Percentiles rank a stretch among this genome's conserved stretches.
Conservation (phyloP, 1,284 basidiomycete species). For the Sparassis latifolia region DNA sequence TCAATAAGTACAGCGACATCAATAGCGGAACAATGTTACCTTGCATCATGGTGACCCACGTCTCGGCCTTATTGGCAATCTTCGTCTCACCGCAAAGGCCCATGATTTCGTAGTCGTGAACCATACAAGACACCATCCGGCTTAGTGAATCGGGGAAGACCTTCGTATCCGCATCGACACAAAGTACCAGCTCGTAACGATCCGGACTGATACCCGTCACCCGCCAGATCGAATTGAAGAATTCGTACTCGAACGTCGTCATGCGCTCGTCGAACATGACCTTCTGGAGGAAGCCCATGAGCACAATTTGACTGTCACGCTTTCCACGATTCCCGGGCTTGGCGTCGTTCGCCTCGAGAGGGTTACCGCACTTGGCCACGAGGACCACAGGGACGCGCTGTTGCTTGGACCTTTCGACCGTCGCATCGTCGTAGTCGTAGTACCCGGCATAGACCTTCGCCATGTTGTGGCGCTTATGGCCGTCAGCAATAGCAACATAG, state of each 20-base stretch:
- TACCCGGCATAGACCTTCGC: conserved; percentile 98
- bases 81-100: conserved; percentile 98
- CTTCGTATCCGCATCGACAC: conserved; percentile 99
- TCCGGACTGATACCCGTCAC: conserved; percentile 95
- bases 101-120: conserved; percentile 96
- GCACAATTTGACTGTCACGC: conserved; percentile 95
- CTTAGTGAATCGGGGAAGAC: conserved; percentile 93
- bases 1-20: conserved; percentile 5
- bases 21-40: conserved; percentile 43
- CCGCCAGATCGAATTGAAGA: conserved; percentile 96
- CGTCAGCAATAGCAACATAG: conserved; percentile 98
- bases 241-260: conserved; percentile 99
- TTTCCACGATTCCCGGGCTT: conserved; percentile 99
- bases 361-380: conserved; percentile 93
- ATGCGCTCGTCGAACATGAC: conserved; percentile 99
- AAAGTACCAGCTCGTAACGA: conserved; percentile 92
- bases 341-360: conserved; percentile 78
- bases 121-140: conserved; percentile 92
- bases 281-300: conserved; percentile 98
- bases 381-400: conserved; percentile 95
- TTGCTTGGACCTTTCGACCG: conserved; percentile 90
- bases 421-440: conserved; percentile 93
- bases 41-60: conserved; percentile 99
- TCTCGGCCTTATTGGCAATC: conserved; percentile 97
- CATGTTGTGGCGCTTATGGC: conserved; percentile 99